Conservation (phyloP, 2,329 filamentous ascomycete genomes). For the Fusarium continuum region DNA sequence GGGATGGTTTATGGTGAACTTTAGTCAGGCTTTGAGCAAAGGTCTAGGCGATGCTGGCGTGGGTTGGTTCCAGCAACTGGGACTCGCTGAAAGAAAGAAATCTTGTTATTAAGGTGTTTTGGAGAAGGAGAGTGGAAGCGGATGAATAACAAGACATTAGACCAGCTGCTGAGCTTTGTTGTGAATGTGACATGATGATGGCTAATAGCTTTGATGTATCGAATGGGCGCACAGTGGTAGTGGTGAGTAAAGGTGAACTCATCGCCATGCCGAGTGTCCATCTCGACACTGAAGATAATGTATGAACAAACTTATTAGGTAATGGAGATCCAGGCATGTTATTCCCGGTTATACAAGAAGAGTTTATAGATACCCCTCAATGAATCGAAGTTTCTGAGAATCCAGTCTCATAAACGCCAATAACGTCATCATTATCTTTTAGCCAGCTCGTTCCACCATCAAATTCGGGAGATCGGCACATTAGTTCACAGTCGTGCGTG, state of each 20-base stretch:
- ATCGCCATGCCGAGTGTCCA: background rate
- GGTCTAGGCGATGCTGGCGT: background rate
- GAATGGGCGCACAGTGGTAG: too few relatives aligned
- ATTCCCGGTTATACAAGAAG: too few relatives aligned
- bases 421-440: constrained; percentile 32
- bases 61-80: background rate
- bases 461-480: constrained; percentile 31
- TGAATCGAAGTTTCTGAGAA: constrained; percentile 2
- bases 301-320: background rate
- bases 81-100: constrained; percentile 20
- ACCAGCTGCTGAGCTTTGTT: background rate
- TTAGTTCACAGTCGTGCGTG: background rate
- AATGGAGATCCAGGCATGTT: background rate
- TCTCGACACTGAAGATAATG: background rate
- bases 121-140: constrained; percentile 32
- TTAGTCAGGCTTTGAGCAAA: constrained; percentile 7
- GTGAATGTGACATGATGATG: background rate
- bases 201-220: background rate
- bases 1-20: constrained; percentile 9
- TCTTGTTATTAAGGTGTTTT: constrained; percentile 28
- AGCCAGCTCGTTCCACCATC: background rate
- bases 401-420: background rate
- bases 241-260: too few relatives aligned
- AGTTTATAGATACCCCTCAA: constrained; percentile 7
- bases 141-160: constrained; percentile 38